These are phyloP conservation scores for Candida palmyrensis DNA, from an alignment of 805 yeast genomes.

Conservation along the genomic window DNA sequence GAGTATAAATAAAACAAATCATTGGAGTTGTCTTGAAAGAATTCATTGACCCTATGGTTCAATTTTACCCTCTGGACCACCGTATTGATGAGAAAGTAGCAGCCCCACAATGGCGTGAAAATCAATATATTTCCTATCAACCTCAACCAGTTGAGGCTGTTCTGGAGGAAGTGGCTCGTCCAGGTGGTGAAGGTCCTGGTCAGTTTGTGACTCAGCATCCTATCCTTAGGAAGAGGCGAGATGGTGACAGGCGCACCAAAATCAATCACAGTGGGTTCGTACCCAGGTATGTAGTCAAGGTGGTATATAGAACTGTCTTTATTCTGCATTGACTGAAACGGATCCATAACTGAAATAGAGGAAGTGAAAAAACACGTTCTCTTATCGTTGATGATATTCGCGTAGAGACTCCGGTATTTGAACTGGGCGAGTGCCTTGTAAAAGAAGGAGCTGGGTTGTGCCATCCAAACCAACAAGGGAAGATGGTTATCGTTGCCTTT, in stretches of 20 bases:
- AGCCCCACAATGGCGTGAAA: conserved; percentile 58
- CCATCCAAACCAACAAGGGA: conserved; percentile 65
- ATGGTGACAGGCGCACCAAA: conserved; percentile 37
- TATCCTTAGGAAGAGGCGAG: conserved; percentile 7
- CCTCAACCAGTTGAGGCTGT: conserved; percentile 45
- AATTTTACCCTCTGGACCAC: conserved; percentile 31
- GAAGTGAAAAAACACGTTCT: conserved; percentile 83
- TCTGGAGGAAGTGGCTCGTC: conserved; percentile 21
- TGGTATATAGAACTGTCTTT: conserved; percentile 31
- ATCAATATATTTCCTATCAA: conserved; percentile 42
- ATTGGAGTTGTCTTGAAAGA: conserved; percentile 22
- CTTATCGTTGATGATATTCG: conserved; percentile 75
- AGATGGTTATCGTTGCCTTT: conserved; percentile 12
- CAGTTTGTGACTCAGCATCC: not conserved
- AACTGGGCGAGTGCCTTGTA: conserved; percentile 51
- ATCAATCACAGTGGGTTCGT: conserved; percentile 56
- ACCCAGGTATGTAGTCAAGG: conserved; percentile 44
- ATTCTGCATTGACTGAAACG: conserved; percentile 49
- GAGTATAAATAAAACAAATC: conserved; percentile 24
- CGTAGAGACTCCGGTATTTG: conserved; percentile 53
- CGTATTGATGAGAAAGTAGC: conserved; percentile 47
- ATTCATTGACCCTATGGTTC: conserved; percentile 21
- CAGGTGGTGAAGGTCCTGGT: not conserved
- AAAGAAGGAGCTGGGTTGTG: conserved; percentile 57
- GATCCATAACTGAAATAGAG: conserved; percentile 59